Evolutionary conservation across 164 flowering plant species (phyloP), one percentile per base, ranked within the genome.

Genomic region (Euptelea pleiosperma): DNA sequence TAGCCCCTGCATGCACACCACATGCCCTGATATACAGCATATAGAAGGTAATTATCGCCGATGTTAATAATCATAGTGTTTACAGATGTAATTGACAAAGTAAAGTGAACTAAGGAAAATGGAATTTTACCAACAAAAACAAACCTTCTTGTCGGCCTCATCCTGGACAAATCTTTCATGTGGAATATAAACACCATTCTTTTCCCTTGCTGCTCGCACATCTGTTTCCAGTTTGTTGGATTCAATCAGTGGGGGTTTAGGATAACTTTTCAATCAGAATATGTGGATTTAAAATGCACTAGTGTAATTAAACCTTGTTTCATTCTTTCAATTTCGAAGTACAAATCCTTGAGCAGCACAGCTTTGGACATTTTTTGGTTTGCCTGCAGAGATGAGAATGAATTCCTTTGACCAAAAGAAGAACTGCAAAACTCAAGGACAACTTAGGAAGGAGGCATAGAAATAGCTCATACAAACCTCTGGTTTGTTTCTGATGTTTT

Each of bases 171-270:
- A 85, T 80, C 96, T 76, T 64, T 88, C 96, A 58, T 72, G 86
- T 12, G 96, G 82, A 65, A 85, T 68, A 64, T 85, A 88, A 24
- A 88, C 82, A 55, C 96, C 96, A 81, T 85, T 83, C 76, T 82
- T 88, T 63, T 88, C 96, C 72, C 96, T 76, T 45, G 96, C 96
- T 48, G 96, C 88, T 69, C 83, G 75, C 48, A 85, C 82, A 69
- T 88, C 96, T 87, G 78, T 68, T 55, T 26, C 29, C 37, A 73
- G 18, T 52, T 52, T 65, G 29, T 22, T 34, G n/a, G 33, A 53
- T 19, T 43, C n/a, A 39, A 36, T 28, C 0, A n/a, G n/a, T 55
- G 48, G 18, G 3, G 40, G 11, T 18, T 34, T 31, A 0, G 22
- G 12, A 39, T 44, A 22, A n/a, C 12, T 14, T 41, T 45, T 26